A percentile compares a stretch with the other conserved stretches of the same genome.
phyloP scores from a whole-genome alignment of 257 asterid genomes.

The Solanum neorickii region DNA sequence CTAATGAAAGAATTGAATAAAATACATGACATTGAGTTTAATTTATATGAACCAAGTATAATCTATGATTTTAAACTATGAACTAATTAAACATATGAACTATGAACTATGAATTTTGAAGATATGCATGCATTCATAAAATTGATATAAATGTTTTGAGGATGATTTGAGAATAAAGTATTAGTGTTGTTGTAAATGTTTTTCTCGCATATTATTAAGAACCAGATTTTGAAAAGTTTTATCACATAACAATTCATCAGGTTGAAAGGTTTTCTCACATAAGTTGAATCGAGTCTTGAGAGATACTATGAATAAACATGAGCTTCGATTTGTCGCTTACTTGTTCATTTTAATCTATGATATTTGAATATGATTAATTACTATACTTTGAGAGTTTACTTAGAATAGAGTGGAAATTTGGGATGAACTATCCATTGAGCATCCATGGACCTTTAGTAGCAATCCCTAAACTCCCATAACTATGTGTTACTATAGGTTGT shows the following conservation, averaged over 20 bases:
- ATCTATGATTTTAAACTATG: background rate
- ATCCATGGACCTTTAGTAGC: too few relatives aligned
- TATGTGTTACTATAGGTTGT: background rate
- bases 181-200: too few relatives aligned
- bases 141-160: background rate
- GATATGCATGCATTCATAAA: background rate
- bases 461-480: background rate
- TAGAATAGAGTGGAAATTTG: background rate
- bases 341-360: too few relatives aligned
- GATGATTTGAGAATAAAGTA: background rate
- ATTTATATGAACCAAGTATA: background rate
- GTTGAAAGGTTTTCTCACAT: background rate
- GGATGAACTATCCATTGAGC: too few relatives aligned
- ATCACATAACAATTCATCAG: background rate
- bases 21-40: background rate
- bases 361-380: background rate
- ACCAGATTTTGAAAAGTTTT: background rate
- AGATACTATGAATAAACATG: background rate
- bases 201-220: too few relatives aligned
- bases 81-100: too few relatives aligned
- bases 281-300: background rate
- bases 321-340: background rate
- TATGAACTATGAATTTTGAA: background rate
- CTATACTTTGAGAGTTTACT: background rate
- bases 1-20: background rate